Base-by-base conservation (phyloP, 2,329 filamentous ascomycete genomes). In the Magnaporthiopsis poae region DNA sequence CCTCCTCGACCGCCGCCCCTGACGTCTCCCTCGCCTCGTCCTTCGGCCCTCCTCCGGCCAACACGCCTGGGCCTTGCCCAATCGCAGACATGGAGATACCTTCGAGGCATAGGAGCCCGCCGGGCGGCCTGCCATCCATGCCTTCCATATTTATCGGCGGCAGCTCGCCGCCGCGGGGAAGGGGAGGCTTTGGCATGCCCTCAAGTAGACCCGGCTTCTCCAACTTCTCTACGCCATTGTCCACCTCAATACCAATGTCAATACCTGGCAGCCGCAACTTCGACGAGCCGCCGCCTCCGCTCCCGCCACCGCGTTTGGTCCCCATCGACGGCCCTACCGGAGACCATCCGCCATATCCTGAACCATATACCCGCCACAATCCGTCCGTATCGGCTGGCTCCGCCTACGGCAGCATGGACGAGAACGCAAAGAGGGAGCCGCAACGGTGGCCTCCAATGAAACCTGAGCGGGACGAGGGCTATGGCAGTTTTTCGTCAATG, bases 401-500 rank as follows among this genome's bases (percentile, higher is more conserved):
- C 11, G 64, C 56, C n/a, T 65, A 65, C 18, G 56, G 64, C 13
- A 65, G 64, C 33, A n/a, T 65, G 56, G 60, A 61, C 33, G 64
- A 61, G 31, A 46, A 31, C 59, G 5, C 61, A 33, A 65, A 61
- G 52, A 59, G 64, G 21, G 64, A 72, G 68, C 39, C 39, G 39
- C 33, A 21, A 12, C 29, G 64, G 9, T 64, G 63, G 63, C 39
- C 39, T 5, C 39, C 63, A 8, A 29, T 15, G 5, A 56, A 64
- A 18, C n/a, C 52, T 2, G 69, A 71, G 27, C 63, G 66, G 12
- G 71, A 72, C 66, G 71, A 72, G 56, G 71, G 71, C 13, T 72
- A 72, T 59, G 74, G 77, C 21, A 81, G 79, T 69, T 76, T 78
- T 67, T 76, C 77, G 12, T 79, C 78, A 15, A 77, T 74, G 65